Conservation (phyloP, 257 asterid genomes). For the Verbascum thapsus region DNA sequence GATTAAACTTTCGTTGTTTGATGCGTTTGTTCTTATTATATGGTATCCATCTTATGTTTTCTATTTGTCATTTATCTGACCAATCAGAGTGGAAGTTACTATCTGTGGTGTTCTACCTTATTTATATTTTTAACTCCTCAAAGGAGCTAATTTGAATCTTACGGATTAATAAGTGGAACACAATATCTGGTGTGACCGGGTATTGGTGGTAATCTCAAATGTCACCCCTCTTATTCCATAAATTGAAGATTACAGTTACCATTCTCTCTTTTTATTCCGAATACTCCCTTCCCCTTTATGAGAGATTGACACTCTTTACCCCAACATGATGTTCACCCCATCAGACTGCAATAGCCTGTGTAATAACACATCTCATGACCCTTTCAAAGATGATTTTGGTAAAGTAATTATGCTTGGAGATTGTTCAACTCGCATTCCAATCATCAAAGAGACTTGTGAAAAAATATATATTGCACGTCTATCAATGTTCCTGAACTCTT, state of each 20-base stretch:
- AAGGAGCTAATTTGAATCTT: not conserved
- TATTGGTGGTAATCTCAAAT: not conserved
- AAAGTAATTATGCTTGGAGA: not conserved
- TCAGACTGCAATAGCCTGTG: not conserved
- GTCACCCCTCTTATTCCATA: not conserved
- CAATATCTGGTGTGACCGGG: too few species aligned
- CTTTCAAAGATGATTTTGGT: not conserved
- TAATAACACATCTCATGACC: not conserved
- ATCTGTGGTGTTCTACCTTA: not conserved
- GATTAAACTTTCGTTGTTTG: conserved; percentile 14
- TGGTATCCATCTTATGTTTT: not conserved
- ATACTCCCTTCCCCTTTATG: not conserved
- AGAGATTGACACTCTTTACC: not conserved
- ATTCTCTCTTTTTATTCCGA: not conserved
- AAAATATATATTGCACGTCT: not conserved
- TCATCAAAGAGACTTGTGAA: not conserved
- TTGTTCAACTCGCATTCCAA: not conserved
- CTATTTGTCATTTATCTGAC: conserved; percentile 6
- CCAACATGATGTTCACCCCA: not conserved
- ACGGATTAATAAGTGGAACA: not conserved
- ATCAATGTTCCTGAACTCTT: not conserved
- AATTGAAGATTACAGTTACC: not conserved
- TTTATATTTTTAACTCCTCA: not conserved
- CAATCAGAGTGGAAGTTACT: conserved; percentile 14
- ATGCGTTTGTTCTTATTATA: conserved; percentile 8